Evolutionary conservation across 2,329 filamentous ascomycete species (phyloP).

Genomic region (Aspergillus nomiae): DNA sequence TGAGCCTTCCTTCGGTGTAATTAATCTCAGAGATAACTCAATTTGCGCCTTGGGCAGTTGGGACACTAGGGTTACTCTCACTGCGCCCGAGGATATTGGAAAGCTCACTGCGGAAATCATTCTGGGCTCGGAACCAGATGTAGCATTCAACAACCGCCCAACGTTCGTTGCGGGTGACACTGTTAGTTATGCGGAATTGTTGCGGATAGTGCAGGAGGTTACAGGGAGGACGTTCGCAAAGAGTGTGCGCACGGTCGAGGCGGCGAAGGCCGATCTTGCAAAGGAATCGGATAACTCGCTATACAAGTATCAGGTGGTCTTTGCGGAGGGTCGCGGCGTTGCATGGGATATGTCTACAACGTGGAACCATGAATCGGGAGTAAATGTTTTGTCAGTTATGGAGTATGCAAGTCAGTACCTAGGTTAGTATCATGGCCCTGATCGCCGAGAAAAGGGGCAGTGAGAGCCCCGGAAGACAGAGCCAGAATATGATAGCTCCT

Average conservation of each 20-base stretch:
- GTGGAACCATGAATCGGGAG: slow-evolving; percentile 54
- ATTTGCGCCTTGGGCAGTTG: slow-evolving; percentile 62
- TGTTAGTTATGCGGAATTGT: slow-evolving; percentile 58
- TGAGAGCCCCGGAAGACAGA: background rate
- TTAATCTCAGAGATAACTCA: slow-evolving; percentile 48
- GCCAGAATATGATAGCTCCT: background rate
- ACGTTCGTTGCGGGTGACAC: slow-evolving; percentile 66
- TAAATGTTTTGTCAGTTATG: slow-evolving; percentile 33
- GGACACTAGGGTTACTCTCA: slow-evolving; percentile 65
- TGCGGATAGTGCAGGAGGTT: slow-evolving; percentile 54
- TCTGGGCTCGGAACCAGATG: slow-evolving; percentile 21
- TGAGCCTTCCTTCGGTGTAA: slow-evolving; percentile 62
- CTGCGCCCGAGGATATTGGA: slow-evolving; percentile 66
- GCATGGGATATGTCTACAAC: slow-evolving; percentile 59
- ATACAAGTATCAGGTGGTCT: slow-evolving; percentile 62
- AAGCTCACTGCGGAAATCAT: slow-evolving; percentile 60
- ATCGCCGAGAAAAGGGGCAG: background rate
- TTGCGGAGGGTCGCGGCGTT: slow-evolving; percentile 61
- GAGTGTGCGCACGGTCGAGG: slow-evolving; percentile 45
- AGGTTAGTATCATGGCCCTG: background rate
- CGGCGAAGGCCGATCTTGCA: slow-evolving; percentile 41
- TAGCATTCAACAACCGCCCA: slow-evolving; percentile 43
- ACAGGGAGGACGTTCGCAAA: slow-evolving; percentile 47
- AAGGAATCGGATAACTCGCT: slow-evolving; percentile 52
- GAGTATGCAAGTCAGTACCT: slow-evolving; percentile 23